Evolutionary conservation across 2,329 filamentous ascomycete species (phyloP), one percentile per base, ranked within the genome.

Genomic region (Pseudogymnoascus sp.): DNA sequence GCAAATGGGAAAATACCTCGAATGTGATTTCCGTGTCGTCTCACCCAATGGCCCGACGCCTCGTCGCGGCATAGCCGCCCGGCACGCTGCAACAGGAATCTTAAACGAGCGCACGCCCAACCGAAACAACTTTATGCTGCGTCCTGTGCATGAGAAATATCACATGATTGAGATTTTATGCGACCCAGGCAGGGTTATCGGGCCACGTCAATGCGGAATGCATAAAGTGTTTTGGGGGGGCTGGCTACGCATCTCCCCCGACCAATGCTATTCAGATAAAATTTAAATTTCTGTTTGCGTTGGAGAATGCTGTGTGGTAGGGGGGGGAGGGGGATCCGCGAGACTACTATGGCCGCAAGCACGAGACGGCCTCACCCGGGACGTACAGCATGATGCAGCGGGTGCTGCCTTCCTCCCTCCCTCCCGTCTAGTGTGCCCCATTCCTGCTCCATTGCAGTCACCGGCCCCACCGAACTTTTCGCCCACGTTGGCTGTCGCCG

Each of bases 131-230:
- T 31, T 53, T 53, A 11, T 53, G 24, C 46, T 53, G 46, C 26
- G 7, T 19, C 8, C 46, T 53, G 14, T 53, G 26, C 26, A 53
- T 31, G 46, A 53, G 22, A 53, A 53, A 53, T 53, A 53, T 53
- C 46, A 53, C 46, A 53, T 53, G 46, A 53, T 53, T 53, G 46
- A 53, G 14, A 16, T 31, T 53, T 53, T 53, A 53, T 53, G 46
- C 46, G 26, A 16, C 46, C 46, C 26, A 31, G 4, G 46, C 46
- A 28, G 46, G 46, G 46, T 16, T 31, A 10, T 3, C 7, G 46
- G 46, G 46, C 26, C 4, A 53, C 46, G 14, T 53, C 43, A 53
- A 53, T 16, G 43, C 6, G 11, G 43, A 28, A 28, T 28, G 43
- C 43, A 53, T 28, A 53, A 28, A 28, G 24, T 53, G 43, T 10